Evolutionary conservation across 192 early-diverging fungal species (phyloP), one percentile per base, ranked within the genome.

Genomic region (Coemansia sp.): DNA sequence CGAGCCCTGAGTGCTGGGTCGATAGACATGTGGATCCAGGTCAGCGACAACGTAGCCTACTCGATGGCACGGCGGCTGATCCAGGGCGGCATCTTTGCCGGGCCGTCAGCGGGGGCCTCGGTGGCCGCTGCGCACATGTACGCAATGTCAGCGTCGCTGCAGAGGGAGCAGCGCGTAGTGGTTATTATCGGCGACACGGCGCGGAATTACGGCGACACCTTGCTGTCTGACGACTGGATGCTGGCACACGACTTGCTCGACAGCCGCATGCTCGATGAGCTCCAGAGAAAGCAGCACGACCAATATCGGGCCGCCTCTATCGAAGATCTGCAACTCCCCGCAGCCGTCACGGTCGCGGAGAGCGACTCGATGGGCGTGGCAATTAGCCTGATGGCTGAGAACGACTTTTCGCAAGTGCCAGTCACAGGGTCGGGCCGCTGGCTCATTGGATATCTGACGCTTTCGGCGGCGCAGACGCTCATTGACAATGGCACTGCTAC

Each of bases 381-480:
- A 6, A 53, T 92, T 20, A 87, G 88, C 39, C 64, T 92, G 62
- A 95, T 95, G 93, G 37, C 86, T 23, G 85, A 89, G 31, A 79
- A 92, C 26, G 92, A 95, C 56, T 95, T 88, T 75, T 95, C 93
- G n/a, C 93, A 95, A 73, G 65, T 95, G 45, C 93, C 92, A 0
- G 91, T 94, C 2, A 81, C 92, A 33, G 82, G 85, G 62, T 59
- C 82, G 0, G 81, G 86, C 61, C 83, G 88, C 26, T 88, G 91
- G 31, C 75, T 93, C 21, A 73, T 92, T 38, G 93, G 93, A 0
- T 92, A 90, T 63, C 77, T 95, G 59, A 91, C 92, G 4, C 73
- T 90, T 31, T 77, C 86, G 3, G 76, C 87, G 0, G 71, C 89
- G 39, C 86, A 90, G 61, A 72, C 84, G 28, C 69, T 79, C 26